Evolutionary conservation across 176 grass and related monocot species (phyloP), one percentile per base, ranked within the genome.

Genomic region (Elymus sibiricus): DNA sequence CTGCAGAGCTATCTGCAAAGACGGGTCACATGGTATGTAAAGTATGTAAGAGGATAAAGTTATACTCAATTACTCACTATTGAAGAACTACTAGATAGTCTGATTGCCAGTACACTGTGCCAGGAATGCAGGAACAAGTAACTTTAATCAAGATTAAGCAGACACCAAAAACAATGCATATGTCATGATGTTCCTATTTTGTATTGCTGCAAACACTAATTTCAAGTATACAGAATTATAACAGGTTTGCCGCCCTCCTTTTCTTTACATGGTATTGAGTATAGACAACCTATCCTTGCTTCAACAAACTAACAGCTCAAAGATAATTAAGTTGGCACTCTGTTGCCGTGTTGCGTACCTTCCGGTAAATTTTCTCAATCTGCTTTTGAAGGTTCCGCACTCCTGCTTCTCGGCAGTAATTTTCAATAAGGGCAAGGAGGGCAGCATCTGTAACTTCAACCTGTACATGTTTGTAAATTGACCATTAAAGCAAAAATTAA

Each of bases 291-390:
- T 28, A 19, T 55, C 55, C 85, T 81, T 71, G 38, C 26, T 79
- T 24, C 24, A 86, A 82, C 49, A 53, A 60, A 8, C 68, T 79
- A 86, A 39, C 17, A 66, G 64, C 2, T 79, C 70, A 70, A 64
- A 89, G 19, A 80, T 86, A 22, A 87, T 86, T 74, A 77, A 53
- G 69, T 21, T 62, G 24, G 89, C 79, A 40, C 78, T 76, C 37
- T 26, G 66, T 78, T 35, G 47, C 56, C 19, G 19, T 26, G 66
- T 78, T 35, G 47, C 56, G 12, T 72, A 99, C 97, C 97, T 99
- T 99, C 53, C 97, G 90, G 85, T 99, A 99, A 89, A 99, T 99
- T 84, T 94, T 99, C 89, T 99, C 94, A 78, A 99, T 96, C 70
- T 96, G 92, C 70, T 96, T 99, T 91, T 99, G 94, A 89, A 99